Percentiles rank a stretch among this genome's conserved stretches.
phyloP scores from a whole-genome alignment of 2,329 filamentous ascomycete genomes.

The Fusarium setosum region DNA sequence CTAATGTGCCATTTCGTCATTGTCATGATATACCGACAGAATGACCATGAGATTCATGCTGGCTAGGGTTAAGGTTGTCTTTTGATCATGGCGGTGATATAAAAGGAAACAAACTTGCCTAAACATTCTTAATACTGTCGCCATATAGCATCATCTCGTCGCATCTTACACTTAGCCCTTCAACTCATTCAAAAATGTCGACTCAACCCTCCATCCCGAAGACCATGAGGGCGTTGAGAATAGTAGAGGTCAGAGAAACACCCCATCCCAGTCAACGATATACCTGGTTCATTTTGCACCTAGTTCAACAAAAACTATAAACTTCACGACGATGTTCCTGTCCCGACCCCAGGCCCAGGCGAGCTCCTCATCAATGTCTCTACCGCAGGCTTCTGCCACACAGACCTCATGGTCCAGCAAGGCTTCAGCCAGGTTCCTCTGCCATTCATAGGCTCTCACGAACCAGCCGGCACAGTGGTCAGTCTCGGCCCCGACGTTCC shows the following conservation, averaged over 20 bases:
- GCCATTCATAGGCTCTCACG: conserved; percentile 35
- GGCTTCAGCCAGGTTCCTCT: conserved; percentile 28
- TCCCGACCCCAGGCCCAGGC: conserved; percentile 11
- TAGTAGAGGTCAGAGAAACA: conserved; percentile 25
- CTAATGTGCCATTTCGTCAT: conserved; percentile 6
- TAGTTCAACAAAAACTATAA: conserved; percentile 24
- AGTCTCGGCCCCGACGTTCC: conserved; percentile 21
- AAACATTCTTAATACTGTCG: no score
- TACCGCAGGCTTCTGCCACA: conserved; percentile 31
- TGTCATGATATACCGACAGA: background rate
- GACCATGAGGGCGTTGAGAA: conserved; percentile 30
- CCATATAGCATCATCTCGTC: background rate
- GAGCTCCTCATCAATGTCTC: conserved; percentile 25
- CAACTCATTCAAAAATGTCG: background rate
- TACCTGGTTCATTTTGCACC: background rate
- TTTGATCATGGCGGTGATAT: background rate
- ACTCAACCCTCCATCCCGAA: background rate
- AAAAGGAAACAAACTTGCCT: background rate
- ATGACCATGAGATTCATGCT: no score
- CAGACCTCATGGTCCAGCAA: conserved; percentile 33
- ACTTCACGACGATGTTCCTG: conserved; percentile 17
- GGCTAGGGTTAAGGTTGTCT: no score
- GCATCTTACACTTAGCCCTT: background rate
- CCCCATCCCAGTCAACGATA: background rate
- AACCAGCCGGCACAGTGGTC: conserved; percentile 36